Conservation (phyloP, 148 eudicot genomes). For the Amaranthus cruentus region DNA sequence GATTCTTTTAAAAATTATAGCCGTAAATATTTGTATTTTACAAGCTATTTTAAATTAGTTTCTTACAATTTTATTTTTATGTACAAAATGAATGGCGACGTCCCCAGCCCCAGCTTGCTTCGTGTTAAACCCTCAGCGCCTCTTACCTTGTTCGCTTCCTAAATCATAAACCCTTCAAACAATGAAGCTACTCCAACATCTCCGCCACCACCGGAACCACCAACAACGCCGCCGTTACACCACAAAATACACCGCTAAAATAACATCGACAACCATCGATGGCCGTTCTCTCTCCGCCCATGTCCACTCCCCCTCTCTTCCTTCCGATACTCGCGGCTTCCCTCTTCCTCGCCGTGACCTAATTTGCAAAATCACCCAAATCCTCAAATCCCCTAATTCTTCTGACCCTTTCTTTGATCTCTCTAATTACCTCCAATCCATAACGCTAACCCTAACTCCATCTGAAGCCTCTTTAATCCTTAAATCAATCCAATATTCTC, state of each 20-base stretch:
- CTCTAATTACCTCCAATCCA: constrained; percentile 24
- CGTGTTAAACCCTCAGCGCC: too few relatives aligned
- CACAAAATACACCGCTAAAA: constrained; percentile 73
- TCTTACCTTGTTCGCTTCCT: background rate
- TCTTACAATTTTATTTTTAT: too few relatives aligned
- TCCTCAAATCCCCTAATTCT: constrained; percentile 38
- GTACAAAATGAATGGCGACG: too few relatives aligned
- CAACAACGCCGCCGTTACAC: constrained; percentile 51
- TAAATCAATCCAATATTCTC: constrained; percentile 48
- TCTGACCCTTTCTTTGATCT: constrained; percentile 3
- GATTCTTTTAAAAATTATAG: too few relatives aligned
- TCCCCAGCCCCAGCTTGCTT: too few relatives aligned
- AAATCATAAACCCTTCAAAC: background rate
- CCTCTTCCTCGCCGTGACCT: constrained; percentile 83
- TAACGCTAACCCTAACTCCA: constrained; percentile 50
- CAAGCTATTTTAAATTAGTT: too few relatives aligned
- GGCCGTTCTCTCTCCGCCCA: constrained; percentile 55
- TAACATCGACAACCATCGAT: constrained; percentile 38
- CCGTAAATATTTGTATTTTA: too few relatives aligned
- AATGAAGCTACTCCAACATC: constrained; percentile 13
- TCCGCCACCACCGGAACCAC: constrained; percentile 20
- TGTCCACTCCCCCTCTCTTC: constrained; percentile 38
- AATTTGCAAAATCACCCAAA: constrained; percentile 51
- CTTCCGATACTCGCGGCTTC: constrained; percentile 61
- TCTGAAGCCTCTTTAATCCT: constrained; percentile 72